Evolutionary conservation across 345 rosid genomes (phyloP).

Genomic region (Gossypium anomalum): DNA sequence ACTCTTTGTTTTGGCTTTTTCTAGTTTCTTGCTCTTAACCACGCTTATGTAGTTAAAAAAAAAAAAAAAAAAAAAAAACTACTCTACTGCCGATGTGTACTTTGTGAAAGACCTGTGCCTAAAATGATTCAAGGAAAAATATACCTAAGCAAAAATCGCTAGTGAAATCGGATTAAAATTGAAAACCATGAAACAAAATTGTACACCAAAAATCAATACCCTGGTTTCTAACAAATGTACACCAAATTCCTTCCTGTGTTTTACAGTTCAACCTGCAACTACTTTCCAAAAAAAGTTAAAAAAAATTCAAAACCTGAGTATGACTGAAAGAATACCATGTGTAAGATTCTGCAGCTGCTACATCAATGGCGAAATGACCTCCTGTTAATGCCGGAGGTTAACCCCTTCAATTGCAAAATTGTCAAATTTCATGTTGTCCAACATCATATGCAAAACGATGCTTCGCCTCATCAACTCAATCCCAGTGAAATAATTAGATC

Average conservation of each 20-base stretch:
- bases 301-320: slow-evolving; percentile 20
- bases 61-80: no score
- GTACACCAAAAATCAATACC: slow-evolving; percentile 23
- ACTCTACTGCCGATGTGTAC: no score
- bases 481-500: slow-evolving; percentile 25
- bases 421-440: slow-evolving; percentile 12
- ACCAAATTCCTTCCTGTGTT: slow-evolving; percentile 15
- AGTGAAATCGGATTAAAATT: neutral
- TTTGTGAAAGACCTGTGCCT: neutral
- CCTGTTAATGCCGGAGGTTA: slow-evolving; percentile 25
- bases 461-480: slow-evolving; percentile 22
- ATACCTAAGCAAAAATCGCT: neutral
- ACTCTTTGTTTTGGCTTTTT: no score
- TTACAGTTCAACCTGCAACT: slow-evolving; percentile 21
- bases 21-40: no score
- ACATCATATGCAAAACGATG: slow-evolving; percentile 37
- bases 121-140: neutral
- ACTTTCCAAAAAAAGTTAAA: slow-evolving; percentile 28
- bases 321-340: slow-evolving; percentile 30
- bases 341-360: slow-evolving; percentile 46
- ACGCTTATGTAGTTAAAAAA: no score
- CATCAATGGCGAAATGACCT: slow-evolving; percentile 40
- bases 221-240: slow-evolving; percentile 29
- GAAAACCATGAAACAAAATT: neutral
- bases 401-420: slow-evolving; percentile 19